Conservation (phyloP, 1,284 basidiomycete genomes). For the Puccinia horiana region DNA sequence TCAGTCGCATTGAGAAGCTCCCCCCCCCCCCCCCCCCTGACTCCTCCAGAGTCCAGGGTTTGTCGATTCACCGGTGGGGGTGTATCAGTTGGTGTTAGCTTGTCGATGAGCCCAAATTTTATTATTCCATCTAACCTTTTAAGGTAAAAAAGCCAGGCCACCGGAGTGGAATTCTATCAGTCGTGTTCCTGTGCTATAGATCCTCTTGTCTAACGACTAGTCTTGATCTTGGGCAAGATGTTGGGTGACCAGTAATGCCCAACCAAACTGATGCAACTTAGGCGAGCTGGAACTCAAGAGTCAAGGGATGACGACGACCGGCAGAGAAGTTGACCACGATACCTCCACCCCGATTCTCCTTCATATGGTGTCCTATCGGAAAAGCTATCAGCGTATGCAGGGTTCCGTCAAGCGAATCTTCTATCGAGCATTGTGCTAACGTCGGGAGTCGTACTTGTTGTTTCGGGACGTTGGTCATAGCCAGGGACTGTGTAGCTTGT, state of each 20-base stretch:
- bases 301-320: conserved; percentile 6
- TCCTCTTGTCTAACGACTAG: neutral
- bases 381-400: neutral
- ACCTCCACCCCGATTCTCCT: neutral
- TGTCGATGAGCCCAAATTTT: neutral
- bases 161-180: no score
- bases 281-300: neutral
- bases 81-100: neutral
- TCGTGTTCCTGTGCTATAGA: neutral
- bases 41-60: neutral
- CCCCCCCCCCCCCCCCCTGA: no score
- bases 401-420: neutral
- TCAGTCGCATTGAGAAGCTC: no score
- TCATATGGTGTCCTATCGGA: neutral
- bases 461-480: neutral
- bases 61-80: neutral
- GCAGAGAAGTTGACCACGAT: neutral
- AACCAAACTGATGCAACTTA: neutral
- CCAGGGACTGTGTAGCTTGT: neutral
- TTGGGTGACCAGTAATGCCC: neutral
- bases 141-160: neutral
- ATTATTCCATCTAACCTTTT: neutral
- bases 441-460: neutral
- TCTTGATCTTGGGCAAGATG: neutral
- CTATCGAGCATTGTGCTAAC: neutral